Evolutionary conservation across 768 basidiomycete species (phyloP), one percentile per base, ranked within the genome.

Genomic region (Termitomyces sp.): DNA sequence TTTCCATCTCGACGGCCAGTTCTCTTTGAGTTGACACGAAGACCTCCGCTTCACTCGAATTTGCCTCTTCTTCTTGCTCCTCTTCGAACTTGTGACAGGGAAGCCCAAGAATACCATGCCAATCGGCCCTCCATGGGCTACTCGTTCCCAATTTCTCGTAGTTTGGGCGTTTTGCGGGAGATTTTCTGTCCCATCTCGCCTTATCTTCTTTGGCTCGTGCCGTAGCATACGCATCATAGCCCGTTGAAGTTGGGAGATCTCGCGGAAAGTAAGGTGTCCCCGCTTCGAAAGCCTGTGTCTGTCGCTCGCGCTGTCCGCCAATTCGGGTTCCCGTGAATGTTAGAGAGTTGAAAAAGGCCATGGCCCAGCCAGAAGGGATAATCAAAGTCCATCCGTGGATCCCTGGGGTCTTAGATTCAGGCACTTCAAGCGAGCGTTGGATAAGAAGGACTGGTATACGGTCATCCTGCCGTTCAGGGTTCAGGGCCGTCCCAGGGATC

Each of bases 311-410:
- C 64, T 94, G 87, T 2, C 95, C 96, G 5, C 81, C 90, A 17
- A 96, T 79, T 7, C 93, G 86, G 1, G 90, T 91, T 21, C 89
- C 88, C 0, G 94, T 94, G 68, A 84, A 85, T 3, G 79, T 78
- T 50, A 99, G 79, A 3, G 94, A 95, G 41, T 78, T 78, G 60
- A 91, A 84, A 72, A 98, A 93, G 1, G 94, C 78, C 87, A 94
- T 96, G 0, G 82, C 80, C 94, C 94, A 98, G 12, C 92, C 94
- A 1, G 83, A 76, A 3, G 96, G 96, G 33, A 96, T 68, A 46
- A 97, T 75, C 9, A 99, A 73, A 8, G 86, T 93, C 88, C 91
- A 97, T 40, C 95, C 94, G 63, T 94, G 85, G 31, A 93, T 73
- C 1, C 78, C 73, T 60, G 76, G 73, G 10, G 64, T 68, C 43